Percentiles rank a stretch among this genome's conserved stretches.
Conservation (phyloP, 2,329 filamentous ascomycete genomes). For the Lomentospora prolificans region DNA sequence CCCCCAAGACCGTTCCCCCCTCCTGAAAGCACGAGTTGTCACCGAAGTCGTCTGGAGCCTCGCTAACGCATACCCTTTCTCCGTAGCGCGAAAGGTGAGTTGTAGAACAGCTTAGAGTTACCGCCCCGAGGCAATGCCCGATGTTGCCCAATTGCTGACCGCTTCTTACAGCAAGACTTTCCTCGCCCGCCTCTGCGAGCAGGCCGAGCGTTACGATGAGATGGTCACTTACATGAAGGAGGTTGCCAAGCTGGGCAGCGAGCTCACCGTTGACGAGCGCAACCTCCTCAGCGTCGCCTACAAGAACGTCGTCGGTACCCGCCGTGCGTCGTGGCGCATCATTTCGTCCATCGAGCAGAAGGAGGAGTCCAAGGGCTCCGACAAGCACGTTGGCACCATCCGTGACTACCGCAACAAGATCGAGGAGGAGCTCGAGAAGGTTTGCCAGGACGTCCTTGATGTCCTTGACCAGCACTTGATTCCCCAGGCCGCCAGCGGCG, state of each 20-base stretch:
- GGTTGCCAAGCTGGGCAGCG: conserved; percentile 78
- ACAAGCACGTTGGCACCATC: conserved; percentile 90
- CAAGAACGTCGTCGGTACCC: conserved; percentile 99
- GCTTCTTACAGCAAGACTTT: conserved; percentile 78
- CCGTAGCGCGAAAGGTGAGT: conserved; percentile 61
- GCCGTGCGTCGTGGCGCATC: conserved; percentile 98
- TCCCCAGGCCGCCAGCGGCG: conserved; percentile 89
- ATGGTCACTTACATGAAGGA: conserved; percentile 99
- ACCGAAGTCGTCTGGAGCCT: conserved; percentile 13
- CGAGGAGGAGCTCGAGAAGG: conserved; percentile 91
- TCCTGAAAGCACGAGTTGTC: conserved; percentile 8
- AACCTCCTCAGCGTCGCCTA: conserved; percentile 98
- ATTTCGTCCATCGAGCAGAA: conserved; percentile 99
- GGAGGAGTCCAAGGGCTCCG: conserved; percentile 97
- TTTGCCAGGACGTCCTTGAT: conserved; percentile 95
- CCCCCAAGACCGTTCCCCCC: conserved; percentile 2
- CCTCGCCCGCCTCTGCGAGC: conserved; percentile 98
- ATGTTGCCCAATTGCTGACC: conserved; percentile 12
- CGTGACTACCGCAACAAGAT: conserved; percentile 98
- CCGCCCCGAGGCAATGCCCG: conserved; percentile 13
- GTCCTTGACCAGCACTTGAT: conserved; percentile 90
- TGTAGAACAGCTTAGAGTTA: conserved; percentile 2
- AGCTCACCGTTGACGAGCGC: conserved; percentile 91
- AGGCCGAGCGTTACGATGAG: conserved; percentile 99
- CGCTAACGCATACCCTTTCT: conserved; percentile 27